Evolutionary conservation across 306 rosid species (phyloP).

Genomic region (Gillenia trifoliata): DNA sequence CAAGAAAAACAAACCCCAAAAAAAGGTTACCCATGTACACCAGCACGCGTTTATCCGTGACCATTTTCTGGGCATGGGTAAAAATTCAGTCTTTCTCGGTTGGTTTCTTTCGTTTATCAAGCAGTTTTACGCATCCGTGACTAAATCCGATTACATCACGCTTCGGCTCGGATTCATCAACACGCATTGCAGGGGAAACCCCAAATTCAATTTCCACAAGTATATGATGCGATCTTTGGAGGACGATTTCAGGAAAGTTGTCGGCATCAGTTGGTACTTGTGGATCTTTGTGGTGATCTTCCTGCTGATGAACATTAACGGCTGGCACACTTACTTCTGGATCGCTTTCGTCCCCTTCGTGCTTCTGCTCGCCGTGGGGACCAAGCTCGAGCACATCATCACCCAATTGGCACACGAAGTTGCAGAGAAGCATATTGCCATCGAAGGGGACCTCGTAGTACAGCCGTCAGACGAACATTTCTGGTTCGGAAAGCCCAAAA

Average conservation of each 20-base stretch:
- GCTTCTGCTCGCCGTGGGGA: conserved; percentile 87
- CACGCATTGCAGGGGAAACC: conserved; percentile 71
- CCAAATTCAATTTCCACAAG: conserved; percentile 70
- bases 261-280: conserved; percentile 82
- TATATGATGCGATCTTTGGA: conserved; percentile 85
- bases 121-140: conserved; percentile 90
- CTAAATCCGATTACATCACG: conserved; percentile 73
- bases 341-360: conserved; percentile 77
- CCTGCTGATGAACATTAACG: conserved; percentile 67
- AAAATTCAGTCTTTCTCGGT: conserved; percentile 52
- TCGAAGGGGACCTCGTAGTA: conserved; percentile 83
- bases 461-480: conserved; percentile 83
- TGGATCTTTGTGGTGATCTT: conserved; percentile 70
- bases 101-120: conserved; percentile 74
- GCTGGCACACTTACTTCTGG: conserved; percentile 98
- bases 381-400: conserved; percentile 88
- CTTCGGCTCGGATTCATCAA: conserved; percentile 74
- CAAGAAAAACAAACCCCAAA: conserved; percentile 5
- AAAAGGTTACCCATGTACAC: conserved; percentile 47
- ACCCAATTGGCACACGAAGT: conserved; percentile 83
- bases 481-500: conserved; percentile 68
- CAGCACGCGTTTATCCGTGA: conserved; percentile 72
- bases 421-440: conserved; percentile 82
- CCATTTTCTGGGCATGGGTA: conserved; percentile 69
- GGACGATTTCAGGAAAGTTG: conserved; percentile 73